phyloP scores from a whole-genome alignment of 495 filamentous ascomycete genomes.

The Usnea hakonensis region DNA sequence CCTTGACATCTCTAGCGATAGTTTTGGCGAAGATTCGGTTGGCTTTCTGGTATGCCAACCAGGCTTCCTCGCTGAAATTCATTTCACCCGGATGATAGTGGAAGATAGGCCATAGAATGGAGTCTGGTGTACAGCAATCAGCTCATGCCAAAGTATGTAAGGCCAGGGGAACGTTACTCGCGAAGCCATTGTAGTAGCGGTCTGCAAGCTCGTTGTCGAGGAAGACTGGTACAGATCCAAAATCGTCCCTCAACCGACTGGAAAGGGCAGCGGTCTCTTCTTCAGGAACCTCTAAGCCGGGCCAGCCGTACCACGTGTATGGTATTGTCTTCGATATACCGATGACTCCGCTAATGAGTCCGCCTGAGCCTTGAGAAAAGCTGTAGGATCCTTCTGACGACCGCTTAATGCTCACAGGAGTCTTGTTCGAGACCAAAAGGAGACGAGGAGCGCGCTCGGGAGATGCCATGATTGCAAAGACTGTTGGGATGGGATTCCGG shows the following conservation, averaged over 20 bases:
- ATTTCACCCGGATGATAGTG: conserved; percentile 95
- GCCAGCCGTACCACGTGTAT: conserved; percentile 98
- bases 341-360: conserved; percentile 82
- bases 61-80: conserved; percentile 76
- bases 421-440: conserved; percentile 84
- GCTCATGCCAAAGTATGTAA: neutral
- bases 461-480: neutral
- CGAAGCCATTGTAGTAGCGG: conserved; percentile 79
- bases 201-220: conserved; percentile 73
- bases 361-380: conserved; percentile 92
- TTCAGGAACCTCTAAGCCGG: conserved; percentile 76
- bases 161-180: conserved; percentile 49
- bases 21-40: conserved; percentile 79
- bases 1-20: conserved; percentile 61
- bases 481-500: neutral
- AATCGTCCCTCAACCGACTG: conserved; percentile 61
- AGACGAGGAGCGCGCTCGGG: conserved; percentile 33
- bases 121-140: conserved; percentile 49
- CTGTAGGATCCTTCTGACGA: conserved; percentile 74
- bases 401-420: conserved; percentile 92
- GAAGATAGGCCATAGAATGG: conserved; percentile 90
- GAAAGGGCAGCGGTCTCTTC: conserved; percentile 55
- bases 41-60: conserved; percentile 79
- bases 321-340: conserved; percentile 84
- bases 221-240: conserved; percentile 68